These are phyloP conservation scores for Schoenoplectus tabernaemontani DNA, from an alignment of 202 grass and related monocot species.

Conservation along the genomic window DNA sequence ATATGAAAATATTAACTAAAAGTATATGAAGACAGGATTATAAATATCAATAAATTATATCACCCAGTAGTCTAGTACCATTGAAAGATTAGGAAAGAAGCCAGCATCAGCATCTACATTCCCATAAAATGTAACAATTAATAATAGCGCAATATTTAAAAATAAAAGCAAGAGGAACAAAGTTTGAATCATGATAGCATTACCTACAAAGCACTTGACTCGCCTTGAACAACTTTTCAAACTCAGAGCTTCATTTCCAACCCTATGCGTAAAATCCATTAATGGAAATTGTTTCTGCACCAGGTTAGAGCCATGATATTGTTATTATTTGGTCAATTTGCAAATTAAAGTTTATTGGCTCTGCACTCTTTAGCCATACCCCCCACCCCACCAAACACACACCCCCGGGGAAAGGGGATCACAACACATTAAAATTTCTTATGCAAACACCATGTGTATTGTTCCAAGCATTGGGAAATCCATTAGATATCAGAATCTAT, in stretches of 20 bases:
- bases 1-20: neutral
- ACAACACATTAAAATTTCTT: neutral
- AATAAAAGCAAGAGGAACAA: neutral
- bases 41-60: conserved; percentile 13
- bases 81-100: conserved; percentile 40
- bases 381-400: no score
- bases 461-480: neutral
- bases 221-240: conserved; percentile 46
- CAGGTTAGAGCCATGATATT: neutral
- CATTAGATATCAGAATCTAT: neutral
- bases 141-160: conserved; percentile 8
- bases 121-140: conserved; percentile 5
- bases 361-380: no score
- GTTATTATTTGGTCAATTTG: neutral
- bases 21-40: neutral
- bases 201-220: conserved; percentile 56
- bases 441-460: neutral
- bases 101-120: conserved; percentile 44
- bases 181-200: conserved; percentile 17
- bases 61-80: conserved; percentile 19
- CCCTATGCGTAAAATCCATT: conserved; percentile 34
- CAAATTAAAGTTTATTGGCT: neutral
- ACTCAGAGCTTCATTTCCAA: conserved; percentile 26
- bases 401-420: neutral
- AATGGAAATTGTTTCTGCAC: conserved; percentile 39